Base-by-base conservation (phyloP, 306 rosid genomes). In the Corylus americana region DNA sequence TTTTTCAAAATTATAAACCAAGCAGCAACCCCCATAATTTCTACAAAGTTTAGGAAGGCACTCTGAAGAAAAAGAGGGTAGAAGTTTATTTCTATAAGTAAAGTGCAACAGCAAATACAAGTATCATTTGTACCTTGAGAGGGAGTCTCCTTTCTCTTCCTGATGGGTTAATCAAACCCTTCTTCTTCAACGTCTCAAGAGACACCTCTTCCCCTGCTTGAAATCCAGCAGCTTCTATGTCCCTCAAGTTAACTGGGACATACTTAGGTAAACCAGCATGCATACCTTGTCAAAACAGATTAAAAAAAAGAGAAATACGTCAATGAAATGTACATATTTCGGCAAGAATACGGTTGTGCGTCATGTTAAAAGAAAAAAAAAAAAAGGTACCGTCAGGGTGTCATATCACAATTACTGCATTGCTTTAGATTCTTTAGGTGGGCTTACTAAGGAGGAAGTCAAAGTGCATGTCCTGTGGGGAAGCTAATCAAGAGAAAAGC, bases 141-240 rank as follows among this genome's bases (percentile, higher is more conserved):
- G 96, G 97, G 55, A 95, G 99, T 78, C 48, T 90, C 78, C 96
- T 86, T 22, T 93, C 98, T 85, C 98, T 93, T 82, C 98, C 98
- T 11, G 99, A 95, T 59, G 98, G 96, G 84, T 93, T 91, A 82
- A 95, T 93, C 80, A 93, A 84, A 17, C 99, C 84, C 87, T 85
- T 93, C 76, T 78, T 85, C 91, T 83, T 95, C 78, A 96, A 81
- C 27, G 94, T 79, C 84, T 96, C 93, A 50, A 91, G 71, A 44
- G 99, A 88, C 9, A 96, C 98, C 82, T 96, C 97, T 18, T 96
- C 99, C 27, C 99, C 99, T 16, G 91, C 96, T 83, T 85, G 80
- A 88, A 93, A 96, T 81, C 90, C 90, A 14, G 97, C 96, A 3
- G 76, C 91, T 76, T 90, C 98, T 44, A 93, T 93, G 86, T 93